Percentiles rank a stretch among this genome's conserved stretches.
Conservation (phyloP, 345 rosid species). For the Mallotus nudiflorus region DNA sequence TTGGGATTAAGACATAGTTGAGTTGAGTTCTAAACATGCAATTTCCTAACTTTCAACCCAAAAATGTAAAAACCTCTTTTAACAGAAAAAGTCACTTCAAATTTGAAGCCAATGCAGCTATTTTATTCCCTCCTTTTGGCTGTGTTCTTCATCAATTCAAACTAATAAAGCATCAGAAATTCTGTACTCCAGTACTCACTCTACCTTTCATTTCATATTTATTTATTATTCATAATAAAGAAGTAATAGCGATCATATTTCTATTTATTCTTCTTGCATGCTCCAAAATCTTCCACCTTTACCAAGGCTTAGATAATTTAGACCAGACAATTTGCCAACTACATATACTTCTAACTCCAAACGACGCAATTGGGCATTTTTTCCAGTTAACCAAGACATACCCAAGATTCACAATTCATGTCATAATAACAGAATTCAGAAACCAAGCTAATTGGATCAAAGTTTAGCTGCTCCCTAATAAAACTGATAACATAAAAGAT, state of each 20-base stretch:
- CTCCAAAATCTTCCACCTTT: background rate
- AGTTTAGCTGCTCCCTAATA: background rate
- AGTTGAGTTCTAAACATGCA: too few species aligned
- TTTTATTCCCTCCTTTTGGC: background rate
- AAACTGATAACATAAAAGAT: background rate
- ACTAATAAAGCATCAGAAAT: background rate
- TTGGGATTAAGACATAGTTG: too few species aligned
- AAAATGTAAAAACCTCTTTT: background rate
- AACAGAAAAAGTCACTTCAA: background rate
- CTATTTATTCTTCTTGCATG: background rate
- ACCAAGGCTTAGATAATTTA: too few species aligned
- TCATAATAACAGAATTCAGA: background rate
- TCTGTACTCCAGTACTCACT: background rate
- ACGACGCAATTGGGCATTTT: background rate
- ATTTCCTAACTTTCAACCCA: background rate
- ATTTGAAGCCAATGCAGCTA: background rate
- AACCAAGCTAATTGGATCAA: background rate
- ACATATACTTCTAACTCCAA: background rate
- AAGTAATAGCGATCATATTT: background rate
- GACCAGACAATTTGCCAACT: background rate
- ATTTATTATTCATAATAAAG: background rate
- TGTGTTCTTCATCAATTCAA: background rate
- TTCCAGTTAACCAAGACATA: background rate
- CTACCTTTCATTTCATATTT: background rate
- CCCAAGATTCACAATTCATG: background rate